phyloP scores from a whole-genome alignment of 106 monocot genomes.

The Acanthochlamys bracteata region DNA sequence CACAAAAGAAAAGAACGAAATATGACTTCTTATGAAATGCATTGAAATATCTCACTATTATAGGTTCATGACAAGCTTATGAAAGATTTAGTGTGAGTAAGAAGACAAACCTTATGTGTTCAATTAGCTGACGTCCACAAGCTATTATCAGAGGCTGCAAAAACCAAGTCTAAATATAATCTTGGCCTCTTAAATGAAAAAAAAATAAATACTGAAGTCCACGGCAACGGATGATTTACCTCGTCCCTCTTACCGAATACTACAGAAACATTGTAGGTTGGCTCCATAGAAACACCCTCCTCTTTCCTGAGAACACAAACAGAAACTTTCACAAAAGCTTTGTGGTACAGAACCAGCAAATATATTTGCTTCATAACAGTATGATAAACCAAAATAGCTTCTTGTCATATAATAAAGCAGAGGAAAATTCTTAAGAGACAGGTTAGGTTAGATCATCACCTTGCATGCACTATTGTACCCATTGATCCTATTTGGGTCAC shows the following conservation, averaged over 20 bases:
- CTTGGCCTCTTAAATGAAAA: no score
- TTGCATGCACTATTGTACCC: conserved; percentile 86
- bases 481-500: conserved; percentile 84
- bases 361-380: not conserved
- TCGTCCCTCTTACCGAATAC: conserved; percentile 94
- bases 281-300: conserved; percentile 42
- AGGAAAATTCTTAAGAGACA: no score
- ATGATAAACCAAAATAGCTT: not conserved
- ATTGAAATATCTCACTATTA: no score
- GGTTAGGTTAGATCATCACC: conserved; percentile 29
- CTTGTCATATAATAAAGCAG: no score
- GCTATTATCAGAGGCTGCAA: conserved; percentile 69
- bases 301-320: conserved; percentile 35
- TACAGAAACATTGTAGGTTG: conserved; percentile 48
- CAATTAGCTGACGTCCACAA: conserved; percentile 83
- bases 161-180: not conserved
- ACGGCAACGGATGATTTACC: conserved; percentile 22
- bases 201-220: no score
- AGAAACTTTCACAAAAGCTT: not conserved
- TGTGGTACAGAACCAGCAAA: not conserved
- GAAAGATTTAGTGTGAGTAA: no score
- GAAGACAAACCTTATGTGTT: conserved; percentile 67
- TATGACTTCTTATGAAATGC: no score
- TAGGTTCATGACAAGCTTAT: no score
- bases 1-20: conserved; percentile 1